These are phyloP conservation scores for Elsinoe ampelina DNA, from an alignment of 2,329 filamentous ascomycete species.

Conservation along the genomic window DNA sequence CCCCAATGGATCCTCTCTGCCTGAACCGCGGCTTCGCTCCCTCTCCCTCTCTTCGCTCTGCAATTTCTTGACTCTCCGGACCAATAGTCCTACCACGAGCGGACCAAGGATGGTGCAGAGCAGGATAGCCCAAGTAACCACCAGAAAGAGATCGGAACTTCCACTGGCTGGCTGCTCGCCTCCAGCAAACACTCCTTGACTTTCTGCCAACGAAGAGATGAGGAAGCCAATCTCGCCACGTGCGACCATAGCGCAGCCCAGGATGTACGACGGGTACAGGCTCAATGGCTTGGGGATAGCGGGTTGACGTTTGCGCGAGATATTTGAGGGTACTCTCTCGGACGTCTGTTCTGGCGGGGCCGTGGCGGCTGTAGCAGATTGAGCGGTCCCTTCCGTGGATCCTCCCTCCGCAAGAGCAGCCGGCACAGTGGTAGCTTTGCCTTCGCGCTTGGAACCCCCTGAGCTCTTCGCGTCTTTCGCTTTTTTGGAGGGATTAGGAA, in stretches of 20 bases:
- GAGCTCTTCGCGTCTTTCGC: background rate
- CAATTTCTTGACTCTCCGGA: slow-evolving; percentile 37
- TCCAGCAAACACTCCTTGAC: slow-evolving; percentile 37
- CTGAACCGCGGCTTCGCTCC: background rate
- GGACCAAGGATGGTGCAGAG: slow-evolving; percentile 49
- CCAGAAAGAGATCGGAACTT: slow-evolving; percentile 41
- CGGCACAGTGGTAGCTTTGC: background rate
- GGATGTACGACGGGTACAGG: slow-evolving; percentile 56
- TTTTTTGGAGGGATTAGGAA: background rate
- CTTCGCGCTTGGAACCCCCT: background rate
- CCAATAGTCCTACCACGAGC: slow-evolving; percentile 42
- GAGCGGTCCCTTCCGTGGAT: background rate
- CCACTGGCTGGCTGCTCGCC: background rate
- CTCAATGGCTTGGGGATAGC: slow-evolving; percentile 44
- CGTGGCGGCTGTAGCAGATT: background rate
- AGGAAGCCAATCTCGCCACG: slow-evolving; percentile 74
- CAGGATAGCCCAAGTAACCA: slow-evolving; percentile 49
- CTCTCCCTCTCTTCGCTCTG: slow-evolving; percentile 25
- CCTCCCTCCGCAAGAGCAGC: background rate
- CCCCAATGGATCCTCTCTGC: slow-evolving; percentile 32
- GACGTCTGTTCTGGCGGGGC: background rate
- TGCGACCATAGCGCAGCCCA: slow-evolving; percentile 61
- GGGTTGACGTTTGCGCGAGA: slow-evolving; percentile 7
- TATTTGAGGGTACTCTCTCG: background rate
- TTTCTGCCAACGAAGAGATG: slow-evolving; percentile 59